phyloP scores from a whole-genome alignment of 2,329 filamentous ascomycete species.

The Ophiostoma fasciatum region DNA sequence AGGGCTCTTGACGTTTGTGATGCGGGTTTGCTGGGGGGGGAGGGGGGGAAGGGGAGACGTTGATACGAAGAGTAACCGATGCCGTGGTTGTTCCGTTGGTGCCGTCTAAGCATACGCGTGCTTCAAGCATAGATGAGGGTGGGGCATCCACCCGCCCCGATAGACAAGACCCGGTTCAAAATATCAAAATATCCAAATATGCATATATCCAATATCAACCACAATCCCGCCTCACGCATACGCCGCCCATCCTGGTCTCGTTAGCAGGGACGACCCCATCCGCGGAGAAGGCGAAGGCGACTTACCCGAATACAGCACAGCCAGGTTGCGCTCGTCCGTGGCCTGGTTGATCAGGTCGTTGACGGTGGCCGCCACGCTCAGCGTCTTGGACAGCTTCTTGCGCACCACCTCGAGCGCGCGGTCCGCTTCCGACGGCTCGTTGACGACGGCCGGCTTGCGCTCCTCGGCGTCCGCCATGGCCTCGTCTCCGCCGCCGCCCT shows the following conservation, averaged over 20 bases:
- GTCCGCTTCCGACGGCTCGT: constrained; percentile 63
- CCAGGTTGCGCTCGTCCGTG: constrained; percentile 81
- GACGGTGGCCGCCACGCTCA: constrained; percentile 89
- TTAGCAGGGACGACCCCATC: too few species aligned
- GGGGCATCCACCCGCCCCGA: too few species aligned
- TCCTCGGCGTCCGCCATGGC: constrained; percentile 23
- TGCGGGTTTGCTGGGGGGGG: too few species aligned
- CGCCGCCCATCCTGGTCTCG: constrained; percentile 10
- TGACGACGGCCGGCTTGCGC: constrained; percentile 26
- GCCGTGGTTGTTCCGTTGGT: too few species aligned
- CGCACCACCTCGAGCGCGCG: constrained; percentile 82
- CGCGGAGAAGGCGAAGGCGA: constrained; percentile 6
- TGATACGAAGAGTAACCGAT: too few species aligned
- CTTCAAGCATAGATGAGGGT: too few species aligned
- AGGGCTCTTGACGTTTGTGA: too few species aligned
- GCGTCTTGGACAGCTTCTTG: constrained; percentile 87
- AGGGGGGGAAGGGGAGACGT: too few species aligned
- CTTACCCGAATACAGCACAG: constrained; percentile 71
- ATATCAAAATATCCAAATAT: too few species aligned
- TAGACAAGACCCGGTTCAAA: too few species aligned
- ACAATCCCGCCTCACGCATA: constrained; percentile 10
- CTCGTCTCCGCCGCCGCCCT: not conserved
- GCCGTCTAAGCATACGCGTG: too few species aligned
- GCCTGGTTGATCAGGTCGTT: constrained; percentile 96
- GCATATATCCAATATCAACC: not conserved